phyloP scores from a whole-genome alignment of 208 protist species.

The Leishmania gerbilli region DNA sequence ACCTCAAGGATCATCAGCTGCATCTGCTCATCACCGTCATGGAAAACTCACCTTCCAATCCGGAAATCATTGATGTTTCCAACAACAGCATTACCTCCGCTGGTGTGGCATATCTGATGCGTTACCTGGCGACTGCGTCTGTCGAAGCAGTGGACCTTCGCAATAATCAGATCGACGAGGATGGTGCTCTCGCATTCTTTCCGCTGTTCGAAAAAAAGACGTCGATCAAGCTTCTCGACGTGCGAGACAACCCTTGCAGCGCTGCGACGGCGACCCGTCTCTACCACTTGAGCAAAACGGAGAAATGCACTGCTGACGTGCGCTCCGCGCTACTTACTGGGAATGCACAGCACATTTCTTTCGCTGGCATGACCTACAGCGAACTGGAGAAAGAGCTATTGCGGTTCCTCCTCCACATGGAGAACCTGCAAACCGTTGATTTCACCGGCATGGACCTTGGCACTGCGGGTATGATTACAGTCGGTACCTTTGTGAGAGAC shows the following conservation, averaged over 20 bases:
- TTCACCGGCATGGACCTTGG: conserved; percentile 58
- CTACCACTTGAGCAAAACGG: conserved; percentile 50
- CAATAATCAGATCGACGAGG: conserved; percentile 73
- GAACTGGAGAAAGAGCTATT: conserved; percentile 67
- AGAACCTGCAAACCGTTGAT: conserved; percentile 48
- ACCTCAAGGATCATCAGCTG: conserved; percentile 55
- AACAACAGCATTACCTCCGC: conserved; percentile 65
- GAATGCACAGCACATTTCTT: conserved; percentile 43
- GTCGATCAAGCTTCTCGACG: conserved; percentile 34
- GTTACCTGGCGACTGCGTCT: conserved; percentile 41
- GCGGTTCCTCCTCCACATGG: conserved; percentile 46
- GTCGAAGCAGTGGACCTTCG: conserved; percentile 56
- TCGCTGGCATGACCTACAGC: conserved; percentile 47
- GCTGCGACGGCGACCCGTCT: conserved; percentile 44
- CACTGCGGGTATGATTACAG: conserved; percentile 38
- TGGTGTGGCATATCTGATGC: conserved; percentile 38
- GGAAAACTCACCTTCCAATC: conserved; percentile 45
- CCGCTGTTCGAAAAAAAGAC: conserved; percentile 36
- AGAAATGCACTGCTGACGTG: conserved; percentile 36
- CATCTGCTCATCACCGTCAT: conserved; percentile 65
- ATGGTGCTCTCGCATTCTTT: conserved; percentile 57
- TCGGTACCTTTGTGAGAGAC: conserved; percentile 55
- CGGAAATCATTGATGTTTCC: conserved; percentile 52
- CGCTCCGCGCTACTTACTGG: conserved; percentile 45
- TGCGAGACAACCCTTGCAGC: conserved; percentile 58